Base-by-base conservation (phyloP, 306 rosid species). In the Notholithocarpus densiflorus region DNA sequence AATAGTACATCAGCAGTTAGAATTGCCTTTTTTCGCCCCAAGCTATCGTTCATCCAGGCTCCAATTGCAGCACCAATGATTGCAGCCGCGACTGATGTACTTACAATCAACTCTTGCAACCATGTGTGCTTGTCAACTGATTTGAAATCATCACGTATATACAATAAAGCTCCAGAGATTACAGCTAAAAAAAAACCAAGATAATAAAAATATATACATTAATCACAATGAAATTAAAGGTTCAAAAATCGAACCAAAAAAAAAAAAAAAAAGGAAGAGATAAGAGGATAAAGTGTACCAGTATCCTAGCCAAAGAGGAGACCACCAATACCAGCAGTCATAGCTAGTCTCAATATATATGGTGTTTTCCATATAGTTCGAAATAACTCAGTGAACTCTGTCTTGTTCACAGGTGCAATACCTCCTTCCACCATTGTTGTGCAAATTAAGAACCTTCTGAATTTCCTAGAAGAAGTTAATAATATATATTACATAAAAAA, bases 21-120 rank as follows among this genome's bases (percentile, higher is more conserved):
- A 40, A 94, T 88, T 1, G 97, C 82, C 43, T 45, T 87, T 77
- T 74, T 90, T 68, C 98, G 54, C 72, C 98, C 98, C 19, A 90
- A 21, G 52, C 80, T 89, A 83, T 94, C 98, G 6, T 85, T 92
- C 87, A 92, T 84, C 88, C 90, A 92, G 4, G 97, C 98, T 14
- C 98, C 98, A 29, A 92, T 19, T 56, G 97, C 98, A 19, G 98
- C 97, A n/a, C 97, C 98, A 70, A 92, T 0, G n/a, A 94, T 94
- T 5, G 98, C 97, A 31, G 92, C 97, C 10, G 91, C 98, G 27
- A 92, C 91, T 2, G 98, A 97, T 92, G 85, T 88, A 72, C 98
- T 94, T 54, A 92, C 98, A 57, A 92, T 90, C 56, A 90, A 90
- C 79, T 92, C 98, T 94, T 91, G 88, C 18, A 94, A 85, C 97